phyloP scores from a whole-genome alignment of 306 rosid genomes.

The Oemleria cerasiformis region DNA sequence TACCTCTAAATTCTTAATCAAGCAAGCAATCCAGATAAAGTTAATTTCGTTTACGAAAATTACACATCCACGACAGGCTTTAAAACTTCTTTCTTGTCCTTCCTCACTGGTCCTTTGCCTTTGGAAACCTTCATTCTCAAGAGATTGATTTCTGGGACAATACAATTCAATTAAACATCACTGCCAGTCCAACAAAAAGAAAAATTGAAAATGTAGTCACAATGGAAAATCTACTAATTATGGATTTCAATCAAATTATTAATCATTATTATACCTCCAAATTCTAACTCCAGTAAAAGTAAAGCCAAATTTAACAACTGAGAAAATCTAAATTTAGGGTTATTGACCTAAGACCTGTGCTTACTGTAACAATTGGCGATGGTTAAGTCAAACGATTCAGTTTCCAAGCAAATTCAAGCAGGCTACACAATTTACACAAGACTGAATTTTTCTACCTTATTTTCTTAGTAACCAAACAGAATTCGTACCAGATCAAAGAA shows the following conservation, averaged over 20 bases:
- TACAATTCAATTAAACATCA: slow-evolving; percentile 1
- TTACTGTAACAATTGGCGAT: background rate
- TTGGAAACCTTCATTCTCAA: slow-evolving; percentile 31
- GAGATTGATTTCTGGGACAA: background rate
- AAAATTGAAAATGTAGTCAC: background rate
- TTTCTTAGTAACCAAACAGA: background rate
- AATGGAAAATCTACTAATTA: background rate
- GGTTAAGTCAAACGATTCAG: background rate
- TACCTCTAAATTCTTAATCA: background rate
- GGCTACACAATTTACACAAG: background rate
- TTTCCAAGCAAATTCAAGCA: background rate
- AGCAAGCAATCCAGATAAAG: background rate
- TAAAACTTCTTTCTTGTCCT: slow-evolving; percentile 28
- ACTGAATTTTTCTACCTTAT: background rate
- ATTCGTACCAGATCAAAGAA: background rate
- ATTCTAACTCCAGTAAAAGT: background rate
- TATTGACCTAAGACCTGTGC: background rate
- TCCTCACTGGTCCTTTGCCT: slow-evolving; percentile 23
- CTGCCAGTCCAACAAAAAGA: slow-evolving; percentile 1
- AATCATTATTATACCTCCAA: background rate
- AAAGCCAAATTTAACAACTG: background rate
- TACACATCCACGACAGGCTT: slow-evolving; percentile 32
- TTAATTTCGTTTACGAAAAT: background rate
- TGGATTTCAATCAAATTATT: background rate
- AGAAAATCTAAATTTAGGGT: background rate